These are phyloP conservation scores for Pisolithus microcarpus DNA, from an alignment of 768 basidiomycete species.

Conservation along the genomic window DNA sequence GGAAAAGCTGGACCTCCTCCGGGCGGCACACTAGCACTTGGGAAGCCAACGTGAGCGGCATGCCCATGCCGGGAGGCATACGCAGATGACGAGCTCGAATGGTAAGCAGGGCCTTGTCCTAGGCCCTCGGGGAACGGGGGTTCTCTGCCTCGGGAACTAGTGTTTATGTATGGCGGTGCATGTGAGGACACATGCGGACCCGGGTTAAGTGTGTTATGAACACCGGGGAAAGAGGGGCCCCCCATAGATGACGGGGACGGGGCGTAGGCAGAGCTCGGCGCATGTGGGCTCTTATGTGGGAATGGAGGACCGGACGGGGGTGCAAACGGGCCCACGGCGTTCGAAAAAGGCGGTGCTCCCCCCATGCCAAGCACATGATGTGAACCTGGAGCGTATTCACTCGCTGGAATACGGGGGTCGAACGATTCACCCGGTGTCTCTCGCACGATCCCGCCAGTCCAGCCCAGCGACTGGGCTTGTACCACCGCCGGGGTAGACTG, in stretches of 20 bases:
- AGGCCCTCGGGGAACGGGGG: slow-evolving; percentile 4
- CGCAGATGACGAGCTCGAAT: slow-evolving; percentile 7
- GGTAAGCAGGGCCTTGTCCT: slow-evolving; percentile 7
- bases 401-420: not conserved
- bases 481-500: slow-evolving; percentile 40
- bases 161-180: slow-evolving; percentile 9
- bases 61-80: slow-evolving; percentile 9
- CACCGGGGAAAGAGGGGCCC: not conserved
- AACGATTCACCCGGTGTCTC: not conserved
- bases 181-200: slow-evolving; percentile 22
- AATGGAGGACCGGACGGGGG: slow-evolving; percentile 4
- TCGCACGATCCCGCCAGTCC: slow-evolving; percentile 6
- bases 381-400: not conserved
- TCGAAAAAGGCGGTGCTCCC: not conserved
- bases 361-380: not conserved
- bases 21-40: slow-evolving; percentile 10
- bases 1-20: slow-evolving; percentile 34
- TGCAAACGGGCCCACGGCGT: slow-evolving; percentile 4
- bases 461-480: slow-evolving; percentile 36
- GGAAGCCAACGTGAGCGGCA: slow-evolving; percentile 1
- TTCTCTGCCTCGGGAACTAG: slow-evolving; percentile 6
- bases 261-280: slow-evolving; percentile 11
- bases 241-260: not conserved
- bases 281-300: slow-evolving; percentile 7
- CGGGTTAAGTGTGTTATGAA: not conserved